Base-by-base conservation (phyloP, 2,329 filamentous ascomycete species). In the Escovopsis weberi region DNA sequence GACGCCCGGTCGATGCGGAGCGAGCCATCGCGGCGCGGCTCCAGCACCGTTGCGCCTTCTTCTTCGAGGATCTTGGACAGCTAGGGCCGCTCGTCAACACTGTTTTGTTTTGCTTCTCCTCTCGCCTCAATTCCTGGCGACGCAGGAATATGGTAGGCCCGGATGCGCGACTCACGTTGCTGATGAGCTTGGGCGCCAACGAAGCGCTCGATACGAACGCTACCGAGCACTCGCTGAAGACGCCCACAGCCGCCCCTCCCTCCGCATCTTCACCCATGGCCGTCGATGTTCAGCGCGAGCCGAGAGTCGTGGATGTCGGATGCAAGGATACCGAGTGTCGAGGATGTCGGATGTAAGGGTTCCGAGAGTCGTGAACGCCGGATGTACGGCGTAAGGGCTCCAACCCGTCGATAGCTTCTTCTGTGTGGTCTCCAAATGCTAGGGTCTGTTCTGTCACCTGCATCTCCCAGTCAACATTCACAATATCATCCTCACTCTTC, bases 41-140 rank as follows among this genome's bases (percentile, higher is more conserved):
- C 61, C 47, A 70, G 56, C 2, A 75, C 60, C 32, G 62, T 54
- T 43, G 67, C 74, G 49, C 72, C 74, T 63, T 74, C 66, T 11
- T 69, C 64, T 45, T 58, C 48, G 30, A 73, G 58, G 2, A 65
- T 60, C 2, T 51, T 50, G 6, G 67, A 63, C 10, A 72, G 52
- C 67, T 73, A 39, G 23, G 9, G 12, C 12, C 2, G 11, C 33
- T 52, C 33, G 23, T 23, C 23, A 23, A 23, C 23, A 23, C 23
- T 23, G 23, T 6, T 4, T 6, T 23, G 23, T 6, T 23, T 6
- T 23, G 23, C 23, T 23, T 23, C 23, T 23, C 23, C 6, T 23
- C 2, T 23, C 23, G 6, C 6, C 23, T 23, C 37, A 32, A 46
- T 34, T 28, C n/a, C 26, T 12, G 4, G 26, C 11, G 32, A 32